A percentile compares a stretch with the other conserved stretches of the same genome.
Evolutionary conservation across 2,329 filamentous ascomycete genomes (phyloP).

Genomic region (Zasmidium angulare): DNA sequence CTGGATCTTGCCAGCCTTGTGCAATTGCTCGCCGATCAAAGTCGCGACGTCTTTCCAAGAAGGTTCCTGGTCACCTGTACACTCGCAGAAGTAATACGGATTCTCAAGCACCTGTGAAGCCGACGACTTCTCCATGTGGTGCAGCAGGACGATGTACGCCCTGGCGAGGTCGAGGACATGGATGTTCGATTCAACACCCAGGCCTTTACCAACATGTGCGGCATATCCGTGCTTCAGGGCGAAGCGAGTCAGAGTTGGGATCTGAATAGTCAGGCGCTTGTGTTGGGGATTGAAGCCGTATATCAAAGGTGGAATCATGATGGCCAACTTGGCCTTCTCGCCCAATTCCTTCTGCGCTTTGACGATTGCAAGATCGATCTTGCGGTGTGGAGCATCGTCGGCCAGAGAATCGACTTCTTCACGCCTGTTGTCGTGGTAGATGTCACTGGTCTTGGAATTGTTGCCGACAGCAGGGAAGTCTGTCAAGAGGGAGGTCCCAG

Average conservation of each 20-base stretch:
- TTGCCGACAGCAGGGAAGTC: conserved; percentile 33
- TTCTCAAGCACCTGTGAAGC: conserved; percentile 39
- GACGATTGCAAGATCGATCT: conserved; percentile 48
- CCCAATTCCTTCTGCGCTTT: conserved; percentile 38
- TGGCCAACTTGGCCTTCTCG: conserved; percentile 45
- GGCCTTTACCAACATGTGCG: conserved; percentile 47
- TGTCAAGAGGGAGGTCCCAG: conserved; percentile 43
- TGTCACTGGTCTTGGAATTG: conserved; percentile 38
- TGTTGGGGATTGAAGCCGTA: conserved; percentile 45
- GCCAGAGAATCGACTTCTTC: conserved; percentile 44
- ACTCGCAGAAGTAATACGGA: conserved; percentile 54
- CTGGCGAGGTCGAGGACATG: conserved; percentile 51
- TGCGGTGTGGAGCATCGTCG: conserved; percentile 45
- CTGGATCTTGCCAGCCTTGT: conserved; percentile 40
- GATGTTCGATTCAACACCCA: conserved; percentile 43
- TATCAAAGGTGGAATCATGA: conserved; percentile 51
- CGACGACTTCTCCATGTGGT: conserved; percentile 42
- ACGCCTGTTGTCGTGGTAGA: conserved; percentile 46
- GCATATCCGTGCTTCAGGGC: conserved; percentile 51
- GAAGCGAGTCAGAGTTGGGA: conserved; percentile 49
- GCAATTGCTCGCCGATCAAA: conserved; percentile 40
- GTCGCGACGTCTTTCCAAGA: conserved; percentile 45
- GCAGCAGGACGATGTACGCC: conserved; percentile 48
- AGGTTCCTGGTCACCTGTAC: conserved; percentile 40
- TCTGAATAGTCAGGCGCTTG: conserved; percentile 47